Evolutionary conservation across 495 filamentous ascomycete species (phyloP), one percentile per base, ranked within the genome.

Genomic region (Trichoderma orchidacearum): DNA sequence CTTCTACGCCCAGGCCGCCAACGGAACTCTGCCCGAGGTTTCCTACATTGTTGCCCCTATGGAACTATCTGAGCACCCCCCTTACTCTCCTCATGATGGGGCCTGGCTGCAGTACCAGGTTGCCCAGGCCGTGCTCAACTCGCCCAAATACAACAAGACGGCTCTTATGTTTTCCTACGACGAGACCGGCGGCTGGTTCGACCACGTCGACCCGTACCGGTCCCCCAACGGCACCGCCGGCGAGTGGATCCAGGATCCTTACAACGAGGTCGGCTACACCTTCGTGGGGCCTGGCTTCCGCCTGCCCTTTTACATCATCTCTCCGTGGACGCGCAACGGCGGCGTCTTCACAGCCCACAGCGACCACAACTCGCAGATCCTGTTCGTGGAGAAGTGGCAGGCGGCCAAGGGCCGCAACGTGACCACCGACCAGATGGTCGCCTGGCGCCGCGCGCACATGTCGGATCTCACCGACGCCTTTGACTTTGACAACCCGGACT

Each of bases 291-390:
- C 78, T 35, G 73, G 75, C 3, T 73, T 79, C 62, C 73, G 78
- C 15, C 68, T 80, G 5, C 78, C 78, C 0, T 79, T 80, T 61
- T 75, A 75, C 63, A 78, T 81, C 63, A 63, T 81, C 56, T 78
- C 75, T 0, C 78, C 78, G 0, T 81, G 78, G 78, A 80, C 78
- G 15, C 74, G 78, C 29, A 76, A 76, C 50, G 72, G 80, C 55
- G 69, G 72, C 9, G 77, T 81, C 3, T 80, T 80, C 62, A 76
- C 74, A 21, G 78, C 79, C 64, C 71, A 75, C 30, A 72, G 74
- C 31, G 78, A 81, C 61, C 78, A 81, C 61, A 80, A 76, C 64
- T 79, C 76, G 3, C 78, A 80, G 61, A 79, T 81, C 31, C 61
- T 77, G 48, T 81, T 81, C 59, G 56, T 81, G 12, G 78, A 81